phyloP scores from a whole-genome alignment of 805 yeast genomes.

The Scheffersomyces lignosus region DNA sequence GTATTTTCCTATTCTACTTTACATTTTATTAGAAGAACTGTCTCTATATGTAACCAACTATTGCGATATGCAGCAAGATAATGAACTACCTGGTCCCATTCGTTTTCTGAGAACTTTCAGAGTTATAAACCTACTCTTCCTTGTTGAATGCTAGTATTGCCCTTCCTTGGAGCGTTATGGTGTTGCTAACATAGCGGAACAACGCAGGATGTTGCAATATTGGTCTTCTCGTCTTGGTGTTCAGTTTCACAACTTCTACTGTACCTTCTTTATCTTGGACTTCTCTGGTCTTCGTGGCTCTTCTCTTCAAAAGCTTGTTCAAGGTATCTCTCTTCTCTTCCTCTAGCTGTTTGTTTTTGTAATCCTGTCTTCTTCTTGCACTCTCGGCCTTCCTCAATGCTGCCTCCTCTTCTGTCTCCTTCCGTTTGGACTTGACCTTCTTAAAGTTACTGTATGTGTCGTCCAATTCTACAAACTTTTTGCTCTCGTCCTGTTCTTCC shows the following conservation, averaged over 20 bases:
- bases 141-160: background rate
- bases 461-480: constrained; percentile 30
- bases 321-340: constrained; percentile 93
- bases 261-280: constrained; percentile 29
- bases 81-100: no score
- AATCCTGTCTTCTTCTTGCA: constrained; percentile 84
- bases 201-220: constrained; percentile 46
- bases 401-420: constrained; percentile 79
- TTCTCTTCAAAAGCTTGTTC: constrained; percentile 77
- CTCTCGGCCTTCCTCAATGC: constrained; percentile 81
- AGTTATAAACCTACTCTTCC: no score
- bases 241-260: constrained; percentile 14
- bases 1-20: no score
- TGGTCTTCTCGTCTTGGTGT: constrained; percentile 43
- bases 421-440: constrained; percentile 48
- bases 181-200: constrained; percentile 37
- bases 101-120: no score
- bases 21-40: no score
- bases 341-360: constrained; percentile 77
- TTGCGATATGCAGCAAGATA: no score
- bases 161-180: background rate
- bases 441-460: constrained; percentile 25
- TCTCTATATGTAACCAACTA: no score
- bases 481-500: constrained; percentile 28
- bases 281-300: constrained; percentile 71